Evolutionary conservation across 2,329 filamentous ascomycete species (phyloP), one percentile per base, ranked within the genome.

Genomic region (Colletotrichum brevisporum): DNA sequence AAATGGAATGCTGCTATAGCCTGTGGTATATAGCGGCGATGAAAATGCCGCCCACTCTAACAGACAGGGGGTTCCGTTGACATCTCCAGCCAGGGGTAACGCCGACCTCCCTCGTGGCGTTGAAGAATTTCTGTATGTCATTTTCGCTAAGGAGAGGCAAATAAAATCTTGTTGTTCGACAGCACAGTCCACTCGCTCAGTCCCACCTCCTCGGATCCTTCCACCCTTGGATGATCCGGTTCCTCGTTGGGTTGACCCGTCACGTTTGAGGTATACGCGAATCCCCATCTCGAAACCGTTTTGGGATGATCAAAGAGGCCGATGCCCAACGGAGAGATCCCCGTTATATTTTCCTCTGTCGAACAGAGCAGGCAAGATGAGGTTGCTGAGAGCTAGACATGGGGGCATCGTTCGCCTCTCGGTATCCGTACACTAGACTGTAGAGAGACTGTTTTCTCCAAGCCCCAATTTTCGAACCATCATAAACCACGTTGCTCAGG

Each of bases 41-140:
- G 10, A 31, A 27, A 36, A 39, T 31, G 4, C 26, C 36, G 16
- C 47, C 5, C 16, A 47, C 45, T 47, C 18, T 36, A 10, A 36
- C 2, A 10, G 1, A 36, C 31, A 6, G 10, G 31, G 31, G 31
- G 9, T 36, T 10, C 31, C 31, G 10, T 36, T 36, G 31, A 9
- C 10, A 36, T 36, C 10, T 2, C 31, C 31, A 36, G 31, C 31
- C 31, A 36, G 31, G 31, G 31, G 10, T 36, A 36, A 10, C 8
- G 31, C 31, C 41, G n/a, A 47, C n/a, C 31, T 61, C 4, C 62
- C 67, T 61, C 62, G 62, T 69, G 51, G 67, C 45, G 56, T 47
- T 13, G 21, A 36, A 56, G 55, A 61, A 10, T 36, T 54, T 39
- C 43, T 55, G 41, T 36, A 36, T 27, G 18, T 26, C 36, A 21